Evolutionary conservation across 805 yeast species (phyloP).

Genomic region (Pichia gijzeniarum): DNA sequence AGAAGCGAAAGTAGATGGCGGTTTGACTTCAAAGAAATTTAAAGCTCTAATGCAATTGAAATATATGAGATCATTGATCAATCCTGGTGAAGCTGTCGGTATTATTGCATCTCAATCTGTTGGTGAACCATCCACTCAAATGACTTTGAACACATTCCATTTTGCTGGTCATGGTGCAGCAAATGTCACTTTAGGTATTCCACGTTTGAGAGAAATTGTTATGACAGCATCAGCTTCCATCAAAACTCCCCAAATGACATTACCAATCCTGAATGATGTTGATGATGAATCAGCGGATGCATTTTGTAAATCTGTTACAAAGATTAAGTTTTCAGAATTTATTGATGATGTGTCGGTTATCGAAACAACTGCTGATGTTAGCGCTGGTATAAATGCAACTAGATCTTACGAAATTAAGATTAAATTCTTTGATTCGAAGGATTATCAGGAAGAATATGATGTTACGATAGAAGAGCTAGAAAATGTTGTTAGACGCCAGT

Average conservation of each 20-base stretch:
- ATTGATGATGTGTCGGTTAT: conserved; percentile 79
- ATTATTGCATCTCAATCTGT: conserved; percentile 96
- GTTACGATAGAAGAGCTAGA: conserved; percentile 76
- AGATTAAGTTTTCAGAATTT: conserved; percentile 80
- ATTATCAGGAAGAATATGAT: conserved; percentile 85
- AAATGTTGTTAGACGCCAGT: conserved; percentile 52
- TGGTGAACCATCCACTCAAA: conserved; percentile 99
- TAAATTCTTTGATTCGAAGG: conserved; percentile 66
- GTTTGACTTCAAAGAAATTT: conserved; percentile 73
- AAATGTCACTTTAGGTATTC: conserved; percentile 97
- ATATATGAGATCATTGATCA: conserved; percentile 90
- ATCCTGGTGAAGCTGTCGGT: conserved; percentile 98
- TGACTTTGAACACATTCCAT: conserved; percentile 96
- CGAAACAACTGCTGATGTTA: conserved; percentile 70
- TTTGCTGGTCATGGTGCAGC: conserved; percentile 99
- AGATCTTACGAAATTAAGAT: conserved; percentile 73
- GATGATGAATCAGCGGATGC: conserved; percentile 83
- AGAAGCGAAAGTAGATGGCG: conserved; percentile 39
- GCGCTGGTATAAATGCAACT: conserved; percentile 33
- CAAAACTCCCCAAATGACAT: conserved; percentile 98
- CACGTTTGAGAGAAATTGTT: conserved; percentile 99
- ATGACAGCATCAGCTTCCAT: conserved; percentile 97
- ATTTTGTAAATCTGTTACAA: conserved; percentile 85
- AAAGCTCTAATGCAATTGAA: conserved; percentile 96
- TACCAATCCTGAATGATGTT: conserved; percentile 78